Percentiles rank a stretch among this genome's conserved stretches.
Conservation (phyloP, 352 stramenopile genomes). For the Stramenopiles sp. region DNA sequence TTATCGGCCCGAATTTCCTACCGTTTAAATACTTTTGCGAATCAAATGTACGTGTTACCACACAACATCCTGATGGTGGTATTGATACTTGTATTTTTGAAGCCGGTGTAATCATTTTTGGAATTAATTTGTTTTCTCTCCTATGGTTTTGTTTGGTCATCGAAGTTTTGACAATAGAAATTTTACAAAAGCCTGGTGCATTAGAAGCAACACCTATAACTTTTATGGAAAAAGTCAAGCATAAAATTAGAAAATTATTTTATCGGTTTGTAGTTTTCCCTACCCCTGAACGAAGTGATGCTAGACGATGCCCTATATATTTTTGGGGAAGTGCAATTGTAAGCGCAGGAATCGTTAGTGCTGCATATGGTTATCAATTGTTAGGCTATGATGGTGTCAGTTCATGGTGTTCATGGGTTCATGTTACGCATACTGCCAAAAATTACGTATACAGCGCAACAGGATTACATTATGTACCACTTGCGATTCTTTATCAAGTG, state of each 20-base stretch:
- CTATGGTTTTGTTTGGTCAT: constrained; percentile 3
- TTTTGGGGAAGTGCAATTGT: background rate
- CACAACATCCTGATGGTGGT: background rate
- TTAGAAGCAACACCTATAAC: background rate
- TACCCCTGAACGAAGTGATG: background rate
- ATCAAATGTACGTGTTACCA: background rate
- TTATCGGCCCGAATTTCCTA: background rate
- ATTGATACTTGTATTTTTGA: background rate
- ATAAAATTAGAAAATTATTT: background rate
- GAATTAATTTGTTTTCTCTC: background rate
- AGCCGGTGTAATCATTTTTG: constrained; percentile 1
- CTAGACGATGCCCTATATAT: background rate
- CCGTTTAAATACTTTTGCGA: constrained; percentile 3
- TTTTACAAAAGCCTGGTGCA: background rate
- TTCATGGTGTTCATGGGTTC: background rate
- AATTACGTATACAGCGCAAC: background rate
- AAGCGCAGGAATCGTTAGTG: background rate
- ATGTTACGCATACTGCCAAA: background rate
- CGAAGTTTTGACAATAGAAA: background rate
- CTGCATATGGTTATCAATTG: background rate
- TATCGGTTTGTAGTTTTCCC: constrained; percentile 5
- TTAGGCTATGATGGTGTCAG: constrained; percentile 7
- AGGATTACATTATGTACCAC: background rate
- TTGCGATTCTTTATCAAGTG: background rate
- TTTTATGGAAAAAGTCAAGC: background rate